phyloP scores from a whole-genome alignment of 371 early-diverging fungal species.

The Chytridiales sp. region DNA sequence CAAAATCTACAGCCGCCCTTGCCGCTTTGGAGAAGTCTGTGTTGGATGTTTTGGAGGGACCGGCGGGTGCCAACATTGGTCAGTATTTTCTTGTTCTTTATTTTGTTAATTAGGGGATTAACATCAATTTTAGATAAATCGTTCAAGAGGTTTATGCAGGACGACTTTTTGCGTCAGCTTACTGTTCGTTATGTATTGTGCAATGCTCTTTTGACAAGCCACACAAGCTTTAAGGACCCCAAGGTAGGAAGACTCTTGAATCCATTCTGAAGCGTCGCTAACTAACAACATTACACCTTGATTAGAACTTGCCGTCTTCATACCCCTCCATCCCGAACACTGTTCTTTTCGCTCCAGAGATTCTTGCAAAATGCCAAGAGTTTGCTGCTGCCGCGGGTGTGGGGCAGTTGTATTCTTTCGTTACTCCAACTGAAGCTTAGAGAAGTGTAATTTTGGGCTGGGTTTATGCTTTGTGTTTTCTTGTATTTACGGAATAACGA shows the following conservation, averaged over 20 bases:
- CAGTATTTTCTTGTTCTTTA: not conserved
- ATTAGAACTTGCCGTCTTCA: conserved; percentile 45
- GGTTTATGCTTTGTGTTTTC: too few species aligned
- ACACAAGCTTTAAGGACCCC: conserved; percentile 52
- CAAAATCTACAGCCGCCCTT: conserved; percentile 32
- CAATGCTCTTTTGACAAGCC: conserved; percentile 60
- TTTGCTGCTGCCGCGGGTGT: conserved; percentile 30
- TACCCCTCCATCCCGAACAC: conserved; percentile 40
- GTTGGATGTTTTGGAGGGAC: conserved; percentile 37
- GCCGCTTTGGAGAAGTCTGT: conserved; percentile 35
- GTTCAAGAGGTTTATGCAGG: conserved; percentile 74
- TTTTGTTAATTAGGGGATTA: not conserved
- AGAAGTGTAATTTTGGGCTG: too few species aligned
- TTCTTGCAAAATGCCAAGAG: conserved; percentile 39
- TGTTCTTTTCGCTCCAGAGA: conserved; percentile 37
- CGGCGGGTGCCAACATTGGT: conserved; percentile 31
- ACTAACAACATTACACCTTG: not conserved
- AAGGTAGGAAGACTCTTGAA: conserved; percentile 38
- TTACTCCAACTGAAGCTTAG: too few species aligned
- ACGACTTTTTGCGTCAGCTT: conserved; percentile 86
- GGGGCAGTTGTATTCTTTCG: conserved; percentile 25
- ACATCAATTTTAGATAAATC: conserved; percentile 52
- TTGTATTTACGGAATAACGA: too few species aligned
- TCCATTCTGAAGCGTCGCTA: not conserved
- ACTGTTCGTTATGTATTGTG: conserved; percentile 81